These are phyloP conservation scores for Trichoderma sp. DNA, from an alignment of 2,329 filamentous ascomycete genomes.

Conservation along the genomic window DNA sequence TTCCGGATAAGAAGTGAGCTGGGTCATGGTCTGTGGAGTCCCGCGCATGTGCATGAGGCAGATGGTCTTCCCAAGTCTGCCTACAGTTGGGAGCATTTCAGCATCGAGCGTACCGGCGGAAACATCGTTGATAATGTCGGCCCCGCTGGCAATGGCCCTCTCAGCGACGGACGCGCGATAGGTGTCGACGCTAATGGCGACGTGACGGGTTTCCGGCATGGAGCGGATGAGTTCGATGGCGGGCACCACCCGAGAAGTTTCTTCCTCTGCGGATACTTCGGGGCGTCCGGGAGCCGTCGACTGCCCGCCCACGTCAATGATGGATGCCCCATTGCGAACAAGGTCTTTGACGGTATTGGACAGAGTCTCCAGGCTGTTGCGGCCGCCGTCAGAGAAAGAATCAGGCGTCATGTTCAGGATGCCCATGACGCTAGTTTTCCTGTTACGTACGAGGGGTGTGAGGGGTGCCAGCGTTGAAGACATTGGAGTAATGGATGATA, in stretches of 20 bases:
- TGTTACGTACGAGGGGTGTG: constrained; percentile 59
- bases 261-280: constrained; percentile 72
- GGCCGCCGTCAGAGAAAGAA: constrained; percentile 92
- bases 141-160: constrained; percentile 75
- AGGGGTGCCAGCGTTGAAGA: constrained; percentile 54
- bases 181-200: constrained; percentile 89
- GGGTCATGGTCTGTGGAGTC: constrained; percentile 79
- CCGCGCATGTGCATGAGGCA: constrained; percentile 94
- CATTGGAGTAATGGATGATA: constrained; percentile 64
- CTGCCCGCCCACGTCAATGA: constrained; percentile 92
- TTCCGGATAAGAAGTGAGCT: constrained; percentile 67
- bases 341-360: constrained; percentile 62
- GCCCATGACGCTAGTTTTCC: constrained; percentile 82
- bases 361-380: constrained; percentile 60
- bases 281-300: constrained; percentile 80
- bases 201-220: constrained; percentile 61
- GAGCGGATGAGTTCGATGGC: constrained; percentile 74
- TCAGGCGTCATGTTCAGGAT: constrained; percentile 95
- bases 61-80: constrained; percentile 75
- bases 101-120: constrained; percentile 79
- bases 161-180: constrained; percentile 85
- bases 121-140: constrained; percentile 94
- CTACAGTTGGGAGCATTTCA: constrained; percentile 81
- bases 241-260: constrained; percentile 77
- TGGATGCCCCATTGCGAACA: constrained; percentile 72